Evolutionary conservation across 1,139 yeast species (phyloP), one percentile per base, ranked within the genome.

Genomic region (Casaregolazyma lundiana): DNA sequence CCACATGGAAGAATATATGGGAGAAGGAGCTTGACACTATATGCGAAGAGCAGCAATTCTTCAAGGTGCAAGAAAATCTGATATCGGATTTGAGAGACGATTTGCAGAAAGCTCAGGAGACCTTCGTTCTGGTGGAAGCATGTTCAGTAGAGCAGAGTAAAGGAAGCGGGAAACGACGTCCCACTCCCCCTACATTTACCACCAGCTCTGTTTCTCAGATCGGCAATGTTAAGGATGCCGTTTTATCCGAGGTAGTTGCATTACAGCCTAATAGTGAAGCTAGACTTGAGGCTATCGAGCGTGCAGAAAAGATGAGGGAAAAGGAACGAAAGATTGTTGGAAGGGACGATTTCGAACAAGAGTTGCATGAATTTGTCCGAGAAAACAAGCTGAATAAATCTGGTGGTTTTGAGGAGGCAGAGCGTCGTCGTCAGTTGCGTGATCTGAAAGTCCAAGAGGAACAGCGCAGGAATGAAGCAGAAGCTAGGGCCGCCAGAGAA

Each of bases 1-100:
- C 89, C 3, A 80, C 80, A 35, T 89, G 97, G 96, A 86, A 88
- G 62, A 80, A 79, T 56, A 82, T 88, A 21, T 92, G 98, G 97
- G 96, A 90, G 63, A 72, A 83, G 4, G 97, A 90, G 60, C 74
- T 92, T 50, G 95, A 88, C 54, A 82, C 83, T 39, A 94, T 92
- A 18, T 85, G 96, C 52, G 96, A 88, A 57, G 97, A 90, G 59
- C 97, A 92, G 63, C 95, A 90, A 56, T 88, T 88, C 62, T 80
- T 90, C 67, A 85, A 86, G 52, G 73, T 89, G 26, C 97, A 92
- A 63, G 96, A 87, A 58, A 96, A 87, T 53, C 75, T 92, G 51
- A 78, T 90, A 3, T 76, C 73, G 32, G 95, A 92, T 62, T 68
- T 92, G 55, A 78, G 78, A 44, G 95, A 87, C 51, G 98, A 92